Base-by-base conservation (phyloP, 2,329 filamentous ascomycete species). In the Fusarium sp. region DNA sequence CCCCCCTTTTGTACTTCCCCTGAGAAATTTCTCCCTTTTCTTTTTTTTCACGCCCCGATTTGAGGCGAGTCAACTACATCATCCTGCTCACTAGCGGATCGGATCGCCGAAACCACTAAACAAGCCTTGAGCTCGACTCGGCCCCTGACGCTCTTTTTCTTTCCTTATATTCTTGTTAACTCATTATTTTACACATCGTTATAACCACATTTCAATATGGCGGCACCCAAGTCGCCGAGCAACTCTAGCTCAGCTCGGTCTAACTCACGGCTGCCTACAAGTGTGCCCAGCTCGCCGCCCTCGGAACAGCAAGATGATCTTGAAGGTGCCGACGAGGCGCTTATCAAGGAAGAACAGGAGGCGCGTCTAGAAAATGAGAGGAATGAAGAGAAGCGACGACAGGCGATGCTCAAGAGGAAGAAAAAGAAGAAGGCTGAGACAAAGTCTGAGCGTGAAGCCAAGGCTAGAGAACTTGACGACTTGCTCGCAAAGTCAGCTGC, bases 391-490 rank as follows among this genome's bases (percentile, higher is more conserved):
- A 85, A 85, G 48, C 64, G 77, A 1, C 78, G 75, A 2, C 85
- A 87, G 35, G 84, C 83, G 4, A 57, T 79, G 17, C 57, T 75
- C 0, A 73, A 71, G 6, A 88, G 86, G 70, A 82, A 85, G 11
- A 79, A 76, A 51, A 87, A 85, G 77, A 86, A 85, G 76, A 88
- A 86, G 75, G 84, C 85, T 1, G 81, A 89, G 52, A 87, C 85
- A 4, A 87, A 88, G 63, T 81, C 83, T 2, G 89, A 91, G 70
- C 83, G 88, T 2, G 88, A 90, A 51, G 84, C 83, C 1, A 91
- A 91, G 74, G 90, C 89, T 0, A 85, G 84, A 48, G 88, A 91
- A 64, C 82, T 92, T 0, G 89, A 92, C 33, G 86, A 89, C 55
- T 81, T 92, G 5, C 82, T 92, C 1, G 84, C 83, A 47, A 89